phyloP scores from a whole-genome alignment of 75 land plant species.

The Ceratopteris richardii region DNA sequence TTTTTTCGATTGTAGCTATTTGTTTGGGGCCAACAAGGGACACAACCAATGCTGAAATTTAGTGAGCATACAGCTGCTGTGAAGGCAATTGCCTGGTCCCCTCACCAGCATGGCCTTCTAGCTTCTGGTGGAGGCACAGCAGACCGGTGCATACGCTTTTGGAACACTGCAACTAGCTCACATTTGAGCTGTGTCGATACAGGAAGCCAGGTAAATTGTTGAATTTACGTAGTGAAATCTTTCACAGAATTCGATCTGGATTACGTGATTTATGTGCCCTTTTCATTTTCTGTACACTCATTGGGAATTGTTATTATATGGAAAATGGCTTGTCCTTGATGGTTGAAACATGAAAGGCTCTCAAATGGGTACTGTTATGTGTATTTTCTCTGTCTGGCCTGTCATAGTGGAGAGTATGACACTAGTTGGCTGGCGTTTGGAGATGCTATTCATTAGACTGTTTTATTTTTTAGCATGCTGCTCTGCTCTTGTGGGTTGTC shows the following conservation, averaged over 20 bases:
- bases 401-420: too few species aligned
- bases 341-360: too few species aligned
- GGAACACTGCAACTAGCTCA: conserved; percentile 69
- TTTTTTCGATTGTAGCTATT: conserved; percentile 60
- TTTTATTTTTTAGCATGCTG: too few species aligned
- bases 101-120: conserved; percentile 79
- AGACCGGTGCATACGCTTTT: conserved; percentile 73
- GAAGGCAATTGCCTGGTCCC: conserved; percentile 94
- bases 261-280: not conserved
- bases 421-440: too few species aligned
- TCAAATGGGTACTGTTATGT: too few species aligned
- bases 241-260: not conserved
- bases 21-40: conserved; percentile 74
- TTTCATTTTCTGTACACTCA: too few species aligned
- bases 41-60: conserved; percentile 65
- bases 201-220: conserved; percentile 64
- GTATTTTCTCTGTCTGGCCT: too few species aligned
- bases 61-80: conserved; percentile 87
- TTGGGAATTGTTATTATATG: too few species aligned
- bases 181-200: conserved; percentile 73
- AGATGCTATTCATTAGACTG: too few species aligned
- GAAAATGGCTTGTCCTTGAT: too few species aligned
- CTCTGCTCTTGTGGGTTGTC: too few species aligned
- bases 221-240: too few species aligned
- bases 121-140: conserved; percentile 91